Percentiles rank a stretch among this genome's conserved stretches.
Conservation (phyloP, 306 rosid species). For the Cucurbita moschata region DNA sequence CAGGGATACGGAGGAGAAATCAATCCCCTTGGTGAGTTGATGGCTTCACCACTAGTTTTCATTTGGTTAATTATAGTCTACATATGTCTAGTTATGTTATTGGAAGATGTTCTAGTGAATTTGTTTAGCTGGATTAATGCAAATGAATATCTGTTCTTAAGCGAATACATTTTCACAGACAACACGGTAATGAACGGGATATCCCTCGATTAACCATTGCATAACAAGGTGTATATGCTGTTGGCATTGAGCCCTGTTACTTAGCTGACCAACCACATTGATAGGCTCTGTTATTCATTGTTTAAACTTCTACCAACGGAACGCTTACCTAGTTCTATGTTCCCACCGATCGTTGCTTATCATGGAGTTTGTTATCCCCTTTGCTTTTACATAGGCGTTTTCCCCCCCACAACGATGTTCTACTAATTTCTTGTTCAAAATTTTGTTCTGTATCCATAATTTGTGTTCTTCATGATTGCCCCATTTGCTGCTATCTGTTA, state of each 20-base stretch:
- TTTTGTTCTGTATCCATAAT: neutral
- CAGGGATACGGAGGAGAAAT: constrained; percentile 91
- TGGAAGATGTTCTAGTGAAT: neutral
- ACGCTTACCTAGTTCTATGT: neutral
- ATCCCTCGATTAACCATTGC: neutral
- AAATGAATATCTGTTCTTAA: neutral
- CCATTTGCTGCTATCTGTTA: neutral
- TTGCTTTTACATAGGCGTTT: neutral
- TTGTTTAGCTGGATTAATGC: neutral
- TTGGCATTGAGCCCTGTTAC: neutral
- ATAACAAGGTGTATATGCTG: neutral
- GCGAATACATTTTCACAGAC: neutral
- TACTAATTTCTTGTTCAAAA: neutral
- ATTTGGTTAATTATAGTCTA: neutral
- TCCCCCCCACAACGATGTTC: neutral
- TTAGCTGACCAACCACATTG: neutral
- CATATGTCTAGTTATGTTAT: neutral
- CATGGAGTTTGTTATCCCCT: neutral
- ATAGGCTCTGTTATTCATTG: neutral
- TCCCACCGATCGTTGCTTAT: neutral
- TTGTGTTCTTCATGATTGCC: neutral
- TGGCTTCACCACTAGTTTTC: neutral
- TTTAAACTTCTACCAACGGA: neutral
- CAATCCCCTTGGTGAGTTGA: constrained; percentile 86
- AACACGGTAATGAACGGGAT: neutral